Evolutionary conservation across 305 asterid species (phyloP), one percentile per base, ranked within the genome.

Genomic region (Fraxinus angustifolia): DNA sequence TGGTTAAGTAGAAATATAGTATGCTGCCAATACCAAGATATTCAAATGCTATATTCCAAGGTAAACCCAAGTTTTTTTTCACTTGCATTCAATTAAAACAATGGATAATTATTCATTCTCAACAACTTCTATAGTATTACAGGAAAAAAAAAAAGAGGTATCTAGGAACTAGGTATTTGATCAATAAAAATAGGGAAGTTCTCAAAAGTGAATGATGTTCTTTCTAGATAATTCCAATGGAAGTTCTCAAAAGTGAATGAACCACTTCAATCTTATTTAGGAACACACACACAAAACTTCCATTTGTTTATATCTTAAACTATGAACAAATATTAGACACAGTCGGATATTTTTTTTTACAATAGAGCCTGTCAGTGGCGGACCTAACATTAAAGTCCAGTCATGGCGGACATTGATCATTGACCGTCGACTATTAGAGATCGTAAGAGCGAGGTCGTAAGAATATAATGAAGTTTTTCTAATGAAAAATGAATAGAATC

Each of bases 401-500:
- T 3, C 5, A 0, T 3, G 34, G 34, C 34, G 4, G 34, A 31
- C 5, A 3, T 31, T 31, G 5, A 31, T 3, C 34, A 31, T 31
- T 31, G 34, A 31, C 5, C 34, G 4, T 31, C 34, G 34, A 31
- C 4, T 31, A 31, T 31, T 3, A 31, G 34, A 4, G 34, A 31
- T 31, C 34, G 34, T 3, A 31, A 31, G 4, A 31, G 5, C 34
- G 5, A 31, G 4, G 34, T 31, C 2, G 4, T 31, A 48, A 87
- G 88, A 17, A 90, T 82, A 58, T 70, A 2, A 1, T 73, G 80
- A 2, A 90, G 73, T 17, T 73, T 79, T 30, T 88, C 82, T 0
- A 83, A 36, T 26, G 87, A 26, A 87, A 90, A 90, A 10, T 91
- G 91, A 3, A 90, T 90, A 50, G 91, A 40, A 31, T 86, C 88